These are phyloP conservation scores for Venturia nashicola DNA, from an alignment of 2,329 filamentous ascomycete genomes.

Conservation along the genomic window DNA sequence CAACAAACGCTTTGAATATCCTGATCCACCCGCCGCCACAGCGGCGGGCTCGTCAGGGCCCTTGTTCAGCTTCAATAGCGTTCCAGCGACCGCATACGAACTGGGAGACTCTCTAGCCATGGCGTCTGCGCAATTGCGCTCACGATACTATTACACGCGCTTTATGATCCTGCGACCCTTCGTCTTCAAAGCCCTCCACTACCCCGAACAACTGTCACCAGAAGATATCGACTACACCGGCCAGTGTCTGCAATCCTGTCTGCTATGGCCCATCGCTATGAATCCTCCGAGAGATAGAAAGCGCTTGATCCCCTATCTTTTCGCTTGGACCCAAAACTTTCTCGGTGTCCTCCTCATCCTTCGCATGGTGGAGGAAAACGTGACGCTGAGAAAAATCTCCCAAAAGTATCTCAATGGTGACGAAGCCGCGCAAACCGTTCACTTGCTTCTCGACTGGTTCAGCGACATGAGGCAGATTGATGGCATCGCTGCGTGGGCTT, in stretches of 20 bases:
- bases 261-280: slow-evolving; percentile 49
- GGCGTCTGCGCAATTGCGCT: slow-evolving; percentile 13
- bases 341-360: slow-evolving; percentile 46
- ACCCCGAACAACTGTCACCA: slow-evolving; percentile 39
- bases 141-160: slow-evolving; percentile 14
- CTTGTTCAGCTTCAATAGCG: slow-evolving; percentile 11
- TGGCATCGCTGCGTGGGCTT: slow-evolving; percentile 43
- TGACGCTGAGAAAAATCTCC: slow-evolving; percentile 35
- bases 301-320: slow-evolving; percentile 44
- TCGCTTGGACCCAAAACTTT: slow-evolving; percentile 52
- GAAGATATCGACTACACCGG: slow-evolving; percentile 45
- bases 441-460: slow-evolving; percentile 47
- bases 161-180: slow-evolving; percentile 14
- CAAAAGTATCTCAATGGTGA: slow-evolving; percentile 32
- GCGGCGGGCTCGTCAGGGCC: neutral
- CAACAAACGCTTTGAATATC: slow-evolving; percentile 33
- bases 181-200: slow-evolving; percentile 23
- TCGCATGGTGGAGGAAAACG: slow-evolving; percentile 40
- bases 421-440: slow-evolving; percentile 40
- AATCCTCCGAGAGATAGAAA: slow-evolving; percentile 46
- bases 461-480: slow-evolving; percentile 44
- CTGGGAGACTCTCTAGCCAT: slow-evolving; percentile 11
- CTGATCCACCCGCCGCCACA: neutral
- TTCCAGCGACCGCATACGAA: slow-evolving; percentile 8
- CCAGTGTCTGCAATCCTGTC: slow-evolving; percentile 43